Conservation (phyloP, 306 rosid genomes). For the Dryas drummondii region DNA sequence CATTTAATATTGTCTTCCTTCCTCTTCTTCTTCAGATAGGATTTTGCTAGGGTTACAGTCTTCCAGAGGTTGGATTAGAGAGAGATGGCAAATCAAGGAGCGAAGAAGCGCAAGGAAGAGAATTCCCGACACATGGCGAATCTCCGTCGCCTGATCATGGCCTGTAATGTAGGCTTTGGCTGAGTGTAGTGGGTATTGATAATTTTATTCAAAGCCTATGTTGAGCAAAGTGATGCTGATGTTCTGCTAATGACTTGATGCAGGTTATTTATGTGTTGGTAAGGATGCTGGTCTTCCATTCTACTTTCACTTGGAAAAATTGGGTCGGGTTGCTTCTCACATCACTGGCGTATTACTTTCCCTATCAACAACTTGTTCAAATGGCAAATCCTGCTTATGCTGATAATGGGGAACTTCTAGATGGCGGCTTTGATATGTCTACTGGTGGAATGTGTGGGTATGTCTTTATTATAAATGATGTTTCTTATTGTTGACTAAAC, state of each 20-base stretch:
- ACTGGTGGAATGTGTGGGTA: slow-evolving; percentile 94
- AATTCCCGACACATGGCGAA: slow-evolving; percentile 79
- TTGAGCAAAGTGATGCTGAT: background rate
- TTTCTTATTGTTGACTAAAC: background rate
- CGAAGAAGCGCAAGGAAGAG: slow-evolving; percentile 95
- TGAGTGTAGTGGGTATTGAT: background rate
- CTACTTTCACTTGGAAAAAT: slow-evolving; percentile 77
- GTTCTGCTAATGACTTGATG: slow-evolving; percentile 6
- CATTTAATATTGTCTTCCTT: background rate
- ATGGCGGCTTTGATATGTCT: slow-evolving; percentile 93
- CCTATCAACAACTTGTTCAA: slow-evolving; percentile 66
- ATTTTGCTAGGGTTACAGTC: background rate
- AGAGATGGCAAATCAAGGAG: slow-evolving; percentile 93
- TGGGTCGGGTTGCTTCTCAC: slow-evolving; percentile 70
- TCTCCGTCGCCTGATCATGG: slow-evolving; percentile 66
- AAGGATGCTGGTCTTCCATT: slow-evolving; percentile 67
- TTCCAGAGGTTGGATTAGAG: background rate
- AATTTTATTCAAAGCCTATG: background rate
- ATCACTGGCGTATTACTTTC: slow-evolving; percentile 53
- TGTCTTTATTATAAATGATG: slow-evolving; percentile 17
- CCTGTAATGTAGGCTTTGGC: slow-evolving; percentile 55
- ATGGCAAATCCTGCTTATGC: slow-evolving; percentile 67
- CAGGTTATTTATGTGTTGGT: slow-evolving; percentile 60
- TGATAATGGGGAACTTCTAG: slow-evolving; percentile 86
- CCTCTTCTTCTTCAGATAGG: background rate